Base-by-base conservation (phyloP, 2,329 filamentous ascomycete genomes). In the Moelleriella libera region DNA sequence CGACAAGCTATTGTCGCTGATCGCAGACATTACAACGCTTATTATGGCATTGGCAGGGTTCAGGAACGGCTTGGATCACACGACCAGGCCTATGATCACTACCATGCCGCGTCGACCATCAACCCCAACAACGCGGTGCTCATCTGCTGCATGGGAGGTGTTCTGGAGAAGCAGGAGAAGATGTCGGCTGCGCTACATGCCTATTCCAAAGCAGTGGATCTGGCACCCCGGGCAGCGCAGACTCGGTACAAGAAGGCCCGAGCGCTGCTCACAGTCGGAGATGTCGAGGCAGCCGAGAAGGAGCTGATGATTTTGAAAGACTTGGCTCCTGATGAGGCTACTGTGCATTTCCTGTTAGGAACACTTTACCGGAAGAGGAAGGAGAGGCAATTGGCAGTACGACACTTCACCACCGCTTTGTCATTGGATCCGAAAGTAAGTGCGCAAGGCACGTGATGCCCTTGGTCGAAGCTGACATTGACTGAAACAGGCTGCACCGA, bases 361-460 rank as follows among this genome's bases (percentile, higher is more conserved):
- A 86, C 87, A 60, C 75, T 88, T 52, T 88, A 88, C 67, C 84
- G 84, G 64, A 74, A 71, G 48, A 71, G 86, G 57, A 80, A 80
- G 55, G 78, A 87, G 57, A 85, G 81, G 62, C 80, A 81, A 51
- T 75, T 81, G 57, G 89, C 92, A n/a, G 85, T 98, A 50, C 82
- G 84, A 50, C 88, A 96, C 63, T 94, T 94, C 62, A 98, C 92
- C 6, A 90, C 89, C 63, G 92, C 92, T 14, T 70, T 97, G 59
- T 95, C 95, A 64, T 69, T 98, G 58, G 92, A 98, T 70, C 92
- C 90, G 31, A 97, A 97, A 82, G 90, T 94, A 71, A 61, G 73
- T 62, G 10, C 39, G 29, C 29, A 10, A 11, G 6, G 11, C 5
- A 21, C 29, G 2, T 6, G 42, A 39, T 30, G 8, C 37, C 37